phyloP scores from a whole-genome alignment of 2,329 filamentous ascomycete genomes.

The Aspergillus brunneoviolaceus region DNA sequence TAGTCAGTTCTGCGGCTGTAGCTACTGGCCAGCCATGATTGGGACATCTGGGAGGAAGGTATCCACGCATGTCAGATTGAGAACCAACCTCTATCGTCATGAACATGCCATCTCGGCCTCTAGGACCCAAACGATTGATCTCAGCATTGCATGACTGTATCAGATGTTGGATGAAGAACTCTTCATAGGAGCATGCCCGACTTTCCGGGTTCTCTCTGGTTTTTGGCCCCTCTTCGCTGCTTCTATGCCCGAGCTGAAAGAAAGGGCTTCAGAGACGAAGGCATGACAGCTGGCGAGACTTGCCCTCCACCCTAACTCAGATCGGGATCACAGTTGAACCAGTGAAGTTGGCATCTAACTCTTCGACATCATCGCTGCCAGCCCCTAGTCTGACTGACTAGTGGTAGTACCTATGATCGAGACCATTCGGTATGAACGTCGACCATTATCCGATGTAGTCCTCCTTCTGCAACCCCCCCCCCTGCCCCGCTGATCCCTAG shows the following conservation, averaged over 20 bases:
- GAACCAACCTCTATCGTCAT: background rate
- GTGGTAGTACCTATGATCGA: conserved; percentile 1
- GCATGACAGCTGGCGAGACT: background rate
- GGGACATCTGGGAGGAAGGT: background rate
- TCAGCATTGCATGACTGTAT: background rate
- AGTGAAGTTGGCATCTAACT: conserved; percentile 1
- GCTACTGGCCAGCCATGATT: background rate
- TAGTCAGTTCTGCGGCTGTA: background rate
- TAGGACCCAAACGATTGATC: background rate
- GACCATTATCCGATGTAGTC: conserved; percentile 11
- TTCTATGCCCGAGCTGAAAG: background rate
- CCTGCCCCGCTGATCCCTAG: conserved; percentile 13
- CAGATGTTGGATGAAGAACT: background rate
- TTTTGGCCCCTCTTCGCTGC: background rate
- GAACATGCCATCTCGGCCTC: background rate
- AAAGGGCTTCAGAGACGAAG: background rate
- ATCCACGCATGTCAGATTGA: conserved; percentile 1
- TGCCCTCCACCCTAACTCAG: background rate
- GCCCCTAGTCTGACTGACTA: background rate
- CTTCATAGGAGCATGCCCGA: background rate
- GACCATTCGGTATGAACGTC: conserved; percentile 2
- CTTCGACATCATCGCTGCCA: background rate
- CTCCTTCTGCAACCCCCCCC: conserved; percentile 4
- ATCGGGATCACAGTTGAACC: background rate
- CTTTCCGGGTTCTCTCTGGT: background rate